phyloP scores from a whole-genome alignment of 208 protist genomes.

The Angomonas ambiguus region DNA sequence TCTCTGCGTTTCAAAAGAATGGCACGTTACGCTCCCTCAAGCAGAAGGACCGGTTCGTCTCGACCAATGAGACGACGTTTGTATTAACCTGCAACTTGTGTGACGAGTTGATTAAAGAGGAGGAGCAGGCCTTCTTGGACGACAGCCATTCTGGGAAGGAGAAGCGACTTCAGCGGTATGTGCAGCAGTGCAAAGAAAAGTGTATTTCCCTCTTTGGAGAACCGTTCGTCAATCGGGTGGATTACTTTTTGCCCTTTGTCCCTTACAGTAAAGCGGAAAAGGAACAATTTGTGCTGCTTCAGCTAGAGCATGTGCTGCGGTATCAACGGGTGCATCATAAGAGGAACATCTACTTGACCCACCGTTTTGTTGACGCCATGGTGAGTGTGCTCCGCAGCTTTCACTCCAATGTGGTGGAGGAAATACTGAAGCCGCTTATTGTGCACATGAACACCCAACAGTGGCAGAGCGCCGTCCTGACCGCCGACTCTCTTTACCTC shows the following conservation, averaged over 20 bases:
- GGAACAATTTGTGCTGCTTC: constrained; percentile 49
- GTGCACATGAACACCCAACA: constrained; percentile 36
- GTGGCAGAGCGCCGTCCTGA: constrained; percentile 51
- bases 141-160: background rate
- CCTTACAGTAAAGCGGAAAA: constrained; percentile 69
- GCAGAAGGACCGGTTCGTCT: constrained; percentile 59
- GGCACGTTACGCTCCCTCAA: constrained; percentile 82
- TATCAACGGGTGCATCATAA: constrained; percentile 36
- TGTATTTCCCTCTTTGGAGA: constrained; percentile 57
- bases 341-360: constrained; percentile 42
- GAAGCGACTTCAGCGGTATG: constrained; percentile 45
- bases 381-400: constrained; percentile 49
- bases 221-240: constrained; percentile 83
- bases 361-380: constrained; percentile 47
- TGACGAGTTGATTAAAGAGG: constrained; percentile 38
- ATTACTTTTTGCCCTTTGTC: constrained; percentile 76
- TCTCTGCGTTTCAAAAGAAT: constrained; percentile 86
- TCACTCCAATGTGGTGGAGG: constrained; percentile 71
- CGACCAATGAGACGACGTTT: constrained; percentile 70
- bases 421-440: constrained; percentile 53
- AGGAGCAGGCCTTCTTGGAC: background rate
- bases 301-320: constrained; percentile 53
- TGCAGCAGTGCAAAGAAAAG: constrained; percentile 35
- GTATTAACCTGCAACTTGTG: constrained; percentile 81
- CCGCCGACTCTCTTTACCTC: constrained; percentile 13